A percentile compares a stretch with the other conserved stretches of the same genome.
These are phyloP conservation scores for Hyphodiscus hymeniophilus DNA, from an alignment of 495 filamentous ascomycete genomes.

Conservation along the genomic window DNA sequence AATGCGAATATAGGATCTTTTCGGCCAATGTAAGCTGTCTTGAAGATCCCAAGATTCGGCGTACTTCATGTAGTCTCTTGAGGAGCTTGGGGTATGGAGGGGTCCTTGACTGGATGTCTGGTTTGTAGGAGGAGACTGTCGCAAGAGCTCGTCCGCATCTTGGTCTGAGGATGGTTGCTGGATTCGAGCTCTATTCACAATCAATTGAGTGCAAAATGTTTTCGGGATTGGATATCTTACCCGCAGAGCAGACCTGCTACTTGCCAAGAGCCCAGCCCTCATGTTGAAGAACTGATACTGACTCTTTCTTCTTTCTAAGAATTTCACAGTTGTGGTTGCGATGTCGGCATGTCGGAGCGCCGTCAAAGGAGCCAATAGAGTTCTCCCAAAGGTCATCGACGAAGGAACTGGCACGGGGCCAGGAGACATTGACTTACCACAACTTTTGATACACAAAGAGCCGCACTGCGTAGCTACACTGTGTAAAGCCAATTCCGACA, in stretches of 20 bases:
- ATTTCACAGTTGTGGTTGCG: too few species aligned
- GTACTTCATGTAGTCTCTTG: conserved; percentile 53
- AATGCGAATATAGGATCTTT: conserved; percentile 96
- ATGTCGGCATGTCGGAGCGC: too few species aligned
- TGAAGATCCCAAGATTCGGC: conserved; percentile 56
- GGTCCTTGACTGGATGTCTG: conserved; percentile 21
- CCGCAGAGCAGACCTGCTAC: conserved; percentile 22
- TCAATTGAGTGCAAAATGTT: conserved; percentile 8
- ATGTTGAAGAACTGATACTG: conserved; percentile 1
- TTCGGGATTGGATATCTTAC: conserved; percentile 4
- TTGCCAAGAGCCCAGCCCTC: conserved; percentile 20
- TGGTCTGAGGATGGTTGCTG: conserved; percentile 1
- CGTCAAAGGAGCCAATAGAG: too few species aligned
- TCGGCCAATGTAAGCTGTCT: conserved; percentile 81
- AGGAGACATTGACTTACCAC: too few species aligned
- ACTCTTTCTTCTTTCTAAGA: too few species aligned
- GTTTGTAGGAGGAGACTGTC: conserved; percentile 12
- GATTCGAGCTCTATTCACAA: conserved; percentile 14
- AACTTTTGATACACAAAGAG: too few species aligned
- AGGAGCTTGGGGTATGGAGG: conserved; percentile 55
- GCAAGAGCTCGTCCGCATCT: conserved; percentile 18
- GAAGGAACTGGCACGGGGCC: too few species aligned
- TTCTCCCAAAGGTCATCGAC: too few species aligned
- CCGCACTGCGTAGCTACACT: too few species aligned
- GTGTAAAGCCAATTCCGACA: too few species aligned